phyloP scores from a whole-genome alignment of 2,329 filamentous ascomycete genomes.

The Sporothrix protearum region DNA sequence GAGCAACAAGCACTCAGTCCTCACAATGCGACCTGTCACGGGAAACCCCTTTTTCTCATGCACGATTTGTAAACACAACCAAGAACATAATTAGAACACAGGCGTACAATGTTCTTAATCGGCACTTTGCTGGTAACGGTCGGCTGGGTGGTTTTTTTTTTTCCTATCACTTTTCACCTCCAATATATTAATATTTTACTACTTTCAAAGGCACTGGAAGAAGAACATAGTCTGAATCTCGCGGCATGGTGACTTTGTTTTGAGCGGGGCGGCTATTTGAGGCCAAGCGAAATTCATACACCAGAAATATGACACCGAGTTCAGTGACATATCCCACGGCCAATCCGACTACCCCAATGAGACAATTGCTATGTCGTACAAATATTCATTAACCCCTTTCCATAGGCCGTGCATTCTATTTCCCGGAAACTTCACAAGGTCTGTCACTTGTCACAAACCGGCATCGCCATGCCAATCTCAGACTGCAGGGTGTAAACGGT shows the following conservation, averaged over 20 bases:
- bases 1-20: too few species aligned
- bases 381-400: neutral
- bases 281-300: neutral
- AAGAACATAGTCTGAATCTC: neutral
- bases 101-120: too few species aligned
- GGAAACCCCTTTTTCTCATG: too few species aligned
- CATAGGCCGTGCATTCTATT: neutral
- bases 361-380: neutral
- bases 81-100: too few species aligned
- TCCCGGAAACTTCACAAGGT: neutral
- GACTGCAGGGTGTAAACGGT: neutral
- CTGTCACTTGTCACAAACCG: neutral
- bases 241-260: neutral
- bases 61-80: too few species aligned
- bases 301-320: neutral
- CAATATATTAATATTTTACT: too few species aligned
- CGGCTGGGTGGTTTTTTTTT: too few species aligned
- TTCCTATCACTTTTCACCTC: too few species aligned
- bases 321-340: neutral
- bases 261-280: neutral
- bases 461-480: slow-evolving; percentile 1
- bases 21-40: too few species aligned
- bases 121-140: too few species aligned
- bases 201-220: too few species aligned
- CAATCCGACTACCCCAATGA: neutral